Percentiles rank a stretch among this genome's conserved stretches.
Evolutionary conservation across 805 yeast species (phyloP).

Genomic region (Candida adriatica): DNA sequence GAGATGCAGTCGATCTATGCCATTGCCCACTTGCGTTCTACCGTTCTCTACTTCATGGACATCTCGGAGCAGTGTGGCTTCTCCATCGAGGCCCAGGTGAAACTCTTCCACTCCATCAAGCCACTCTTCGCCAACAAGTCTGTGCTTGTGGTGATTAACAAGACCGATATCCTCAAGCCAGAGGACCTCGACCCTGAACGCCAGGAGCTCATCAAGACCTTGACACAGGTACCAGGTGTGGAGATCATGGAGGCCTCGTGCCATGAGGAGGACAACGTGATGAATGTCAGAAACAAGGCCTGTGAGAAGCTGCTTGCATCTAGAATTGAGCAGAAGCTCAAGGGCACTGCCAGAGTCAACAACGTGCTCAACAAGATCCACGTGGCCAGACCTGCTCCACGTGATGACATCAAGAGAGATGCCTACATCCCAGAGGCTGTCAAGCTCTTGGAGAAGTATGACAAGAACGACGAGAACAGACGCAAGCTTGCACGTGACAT

Average conservation of each 20-base stretch:
- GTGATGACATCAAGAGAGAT: constrained; percentile 80
- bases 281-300: constrained; percentile 94
- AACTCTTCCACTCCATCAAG: constrained; percentile 92
- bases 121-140: constrained; percentile 96
- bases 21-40: constrained; percentile 94
- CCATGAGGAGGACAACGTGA: constrained; percentile 87
- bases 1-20: constrained; percentile 99
- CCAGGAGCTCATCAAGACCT: constrained; percentile 61
- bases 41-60: constrained; percentile 97
- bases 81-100: constrained; percentile 94
- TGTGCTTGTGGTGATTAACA: constrained; percentile 92
- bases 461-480: constrained; percentile 74
- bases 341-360: constrained; percentile 83
- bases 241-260: constrained; percentile 93
- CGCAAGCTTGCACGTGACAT: constrained; percentile 78
- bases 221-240: constrained; percentile 67
- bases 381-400: constrained; percentile 80
- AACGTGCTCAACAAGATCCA: constrained; percentile 93
- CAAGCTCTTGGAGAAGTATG: constrained; percentile 55
- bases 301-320: constrained; percentile 95
- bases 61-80: constrained; percentile 98
- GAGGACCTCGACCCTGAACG: constrained; percentile 78
- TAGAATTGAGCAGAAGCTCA: constrained; percentile 93
- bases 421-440: constrained; percentile 80
- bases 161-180: constrained; percentile 81